A percentile compares a stretch with the other conserved stretches of the same genome.
Evolutionary conservation across 768 basidiomycete genomes (phyloP).

Genomic region (Kondoa subrosea): DNA sequence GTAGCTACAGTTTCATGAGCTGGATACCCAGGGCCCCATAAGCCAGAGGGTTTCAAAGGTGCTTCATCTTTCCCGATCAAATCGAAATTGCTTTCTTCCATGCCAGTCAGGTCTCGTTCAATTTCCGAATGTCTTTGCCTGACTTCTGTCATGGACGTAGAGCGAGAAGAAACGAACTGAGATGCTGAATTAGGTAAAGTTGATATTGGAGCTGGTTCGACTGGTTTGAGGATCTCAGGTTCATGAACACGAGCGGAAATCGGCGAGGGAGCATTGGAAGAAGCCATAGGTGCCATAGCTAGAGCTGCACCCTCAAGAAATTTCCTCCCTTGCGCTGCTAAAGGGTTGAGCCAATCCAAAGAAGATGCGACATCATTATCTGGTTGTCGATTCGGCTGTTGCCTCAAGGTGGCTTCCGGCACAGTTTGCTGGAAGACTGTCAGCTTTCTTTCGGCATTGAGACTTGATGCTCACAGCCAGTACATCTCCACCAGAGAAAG

Average conservation of each 20-base stretch:
- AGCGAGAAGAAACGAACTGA: not conserved
- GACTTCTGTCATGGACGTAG: not conserved
- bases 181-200: not conserved
- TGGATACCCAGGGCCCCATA: not conserved
- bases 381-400: not conserved
- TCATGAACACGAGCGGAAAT: not conserved
- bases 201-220: not conserved
- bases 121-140: not conserved
- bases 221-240: not conserved
- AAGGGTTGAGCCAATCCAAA: not conserved
- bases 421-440: too few relatives aligned
- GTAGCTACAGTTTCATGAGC: not conserved
- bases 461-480: not conserved
- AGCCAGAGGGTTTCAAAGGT: not conserved
- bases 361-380: not conserved
- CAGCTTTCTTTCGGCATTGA: not conserved
- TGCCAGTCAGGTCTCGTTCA: not conserved
- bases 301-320: too few relatives aligned
- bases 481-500: not conserved
- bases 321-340: too few relatives aligned
- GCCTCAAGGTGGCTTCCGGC: not conserved
- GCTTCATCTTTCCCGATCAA: not conserved
- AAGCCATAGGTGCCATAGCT: not conserved
- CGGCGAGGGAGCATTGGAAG: not conserved
- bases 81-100: not conserved